Percentiles rank a stretch among this genome's conserved stretches.
Evolutionary conservation across 768 basidiomycete genomes (phyloP).

Genomic region (Butyriboletus loyo): DNA sequence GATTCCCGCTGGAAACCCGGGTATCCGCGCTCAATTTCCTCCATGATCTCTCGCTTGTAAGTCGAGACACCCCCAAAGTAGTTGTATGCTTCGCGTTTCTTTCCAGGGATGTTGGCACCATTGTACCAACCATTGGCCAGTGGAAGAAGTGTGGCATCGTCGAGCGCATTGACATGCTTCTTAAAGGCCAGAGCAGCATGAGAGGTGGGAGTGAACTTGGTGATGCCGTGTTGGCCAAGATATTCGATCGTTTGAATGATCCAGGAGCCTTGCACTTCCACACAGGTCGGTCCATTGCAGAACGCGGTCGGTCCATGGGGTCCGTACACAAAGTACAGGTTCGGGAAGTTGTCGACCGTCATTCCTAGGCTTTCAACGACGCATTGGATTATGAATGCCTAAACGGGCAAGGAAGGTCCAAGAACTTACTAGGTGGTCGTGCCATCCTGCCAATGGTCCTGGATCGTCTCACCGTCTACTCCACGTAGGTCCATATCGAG

Average conservation of each 20-base stretch:
- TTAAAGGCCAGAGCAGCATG: conserved; percentile 7
- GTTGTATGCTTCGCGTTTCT: conserved; percentile 4
- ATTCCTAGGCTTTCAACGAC: conserved; percentile 1
- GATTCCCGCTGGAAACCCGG: conserved; percentile 12
- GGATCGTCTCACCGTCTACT: conserved; percentile 5
- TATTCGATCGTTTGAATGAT: conserved; percentile 13
- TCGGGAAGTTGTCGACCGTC: conserved; percentile 17
- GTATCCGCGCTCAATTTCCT: conserved; percentile 12
- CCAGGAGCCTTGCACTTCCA: conserved; percentile 7
- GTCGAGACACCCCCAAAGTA: not conserved
- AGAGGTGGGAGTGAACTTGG: conserved; percentile 7
- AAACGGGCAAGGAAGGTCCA: not conserved
- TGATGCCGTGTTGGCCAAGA: conserved; percentile 2
- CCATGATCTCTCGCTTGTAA: conserved; percentile 10
- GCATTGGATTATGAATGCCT: not conserved
- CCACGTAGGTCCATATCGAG: conserved; percentile 12
- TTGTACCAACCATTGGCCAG: not conserved
- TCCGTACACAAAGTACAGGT: conserved; percentile 14
- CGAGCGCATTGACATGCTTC: conserved; percentile 1
- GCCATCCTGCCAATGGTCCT: conserved; percentile 16
- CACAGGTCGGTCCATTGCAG: conserved; percentile 8
- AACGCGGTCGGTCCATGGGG: conserved; percentile 12
- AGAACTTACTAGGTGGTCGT: conserved; percentile 13
- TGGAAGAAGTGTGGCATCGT: conserved; percentile 7
- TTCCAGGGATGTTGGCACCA: conserved; percentile 7